Evolutionary conservation across 2,329 filamentous ascomycete species (phyloP).

Genomic region (Arthrocladium fulminans): DNA sequence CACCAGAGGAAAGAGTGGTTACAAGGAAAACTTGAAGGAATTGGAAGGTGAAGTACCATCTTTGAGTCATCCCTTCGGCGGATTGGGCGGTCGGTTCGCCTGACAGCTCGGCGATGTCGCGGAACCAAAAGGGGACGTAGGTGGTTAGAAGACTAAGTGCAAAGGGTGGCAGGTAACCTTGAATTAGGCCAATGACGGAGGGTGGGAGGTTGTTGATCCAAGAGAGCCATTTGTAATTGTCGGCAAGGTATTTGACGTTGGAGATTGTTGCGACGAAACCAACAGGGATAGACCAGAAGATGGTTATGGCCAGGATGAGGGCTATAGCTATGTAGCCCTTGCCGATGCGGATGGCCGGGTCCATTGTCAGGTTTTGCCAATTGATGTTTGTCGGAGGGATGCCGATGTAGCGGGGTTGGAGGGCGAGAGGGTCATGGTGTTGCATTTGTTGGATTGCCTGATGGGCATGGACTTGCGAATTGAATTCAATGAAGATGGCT

Average conservation of each 20-base stretch:
- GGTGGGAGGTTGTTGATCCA: slow-evolving; percentile 67
- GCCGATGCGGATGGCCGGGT: slow-evolving; percentile 50
- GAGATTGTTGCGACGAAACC: slow-evolving; percentile 79
- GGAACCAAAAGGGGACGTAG: slow-evolving; percentile 81
- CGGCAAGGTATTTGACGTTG: slow-evolving; percentile 63
- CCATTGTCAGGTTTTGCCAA: slow-evolving; percentile 73
- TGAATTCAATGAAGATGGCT: slow-evolving; percentile 85
- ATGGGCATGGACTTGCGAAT: slow-evolving; percentile 72
- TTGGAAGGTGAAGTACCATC: slow-evolving; percentile 64
- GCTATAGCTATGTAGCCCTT: slow-evolving; percentile 63
- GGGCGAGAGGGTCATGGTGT: slow-evolving; percentile 56
- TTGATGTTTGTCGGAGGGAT: slow-evolving; percentile 77
- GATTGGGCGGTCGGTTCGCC: slow-evolving; percentile 71
- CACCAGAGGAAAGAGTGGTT: slow-evolving; percentile 65
- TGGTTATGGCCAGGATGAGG: slow-evolving; percentile 59
- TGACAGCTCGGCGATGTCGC: slow-evolving; percentile 68
- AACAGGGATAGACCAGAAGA: slow-evolving; percentile 76
- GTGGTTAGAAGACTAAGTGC: slow-evolving; percentile 65
- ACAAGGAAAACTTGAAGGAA: slow-evolving; percentile 87
- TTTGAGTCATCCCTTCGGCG: slow-evolving; percentile 82
- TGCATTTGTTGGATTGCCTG: slow-evolving; percentile 59
- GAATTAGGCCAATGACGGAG: slow-evolving; percentile 66
- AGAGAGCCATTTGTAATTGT: slow-evolving; percentile 49
- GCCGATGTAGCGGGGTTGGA: slow-evolving; percentile 76
- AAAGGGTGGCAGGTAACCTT: slow-evolving; percentile 73